A percentile compares a stretch with the other conserved stretches of the same genome.
phyloP scores from a whole-genome alignment of 768 basidiomycete species.

The Podaxis sp. region DNA sequence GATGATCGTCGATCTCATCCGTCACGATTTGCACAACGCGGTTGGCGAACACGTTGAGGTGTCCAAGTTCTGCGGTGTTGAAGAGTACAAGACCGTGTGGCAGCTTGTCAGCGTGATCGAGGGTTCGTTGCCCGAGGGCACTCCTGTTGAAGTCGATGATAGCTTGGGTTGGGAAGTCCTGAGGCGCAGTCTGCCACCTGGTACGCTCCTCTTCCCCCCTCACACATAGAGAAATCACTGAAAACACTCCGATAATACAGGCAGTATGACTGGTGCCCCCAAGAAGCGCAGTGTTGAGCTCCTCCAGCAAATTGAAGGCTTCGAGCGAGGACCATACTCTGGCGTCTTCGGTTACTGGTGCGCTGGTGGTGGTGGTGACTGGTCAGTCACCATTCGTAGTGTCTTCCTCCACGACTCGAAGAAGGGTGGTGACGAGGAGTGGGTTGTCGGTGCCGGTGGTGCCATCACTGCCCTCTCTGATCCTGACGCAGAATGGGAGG shows the following conservation, averaged over 20 bases:
- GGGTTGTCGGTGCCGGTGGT: slow-evolving; percentile 88
- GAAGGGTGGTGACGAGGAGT: slow-evolving; percentile 44
- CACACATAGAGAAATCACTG: background rate
- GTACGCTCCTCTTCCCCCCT: slow-evolving; percentile 35
- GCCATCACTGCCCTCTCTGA: slow-evolving; percentile 94
- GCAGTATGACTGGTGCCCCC: slow-evolving; percentile 97
- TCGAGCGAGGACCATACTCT: slow-evolving; percentile 80
- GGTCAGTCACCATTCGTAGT: slow-evolving; percentile 92
- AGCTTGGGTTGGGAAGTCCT: slow-evolving; percentile 80
- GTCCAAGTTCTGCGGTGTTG: slow-evolving; percentile 82
- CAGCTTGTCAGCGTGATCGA: slow-evolving; percentile 94
- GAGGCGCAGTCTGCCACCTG: slow-evolving; percentile 80
- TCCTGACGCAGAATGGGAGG: slow-evolving; percentile 88
- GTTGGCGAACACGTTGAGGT: slow-evolving; percentile 83
- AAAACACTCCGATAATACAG: slow-evolving; percentile 34
- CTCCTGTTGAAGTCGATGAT: slow-evolving; percentile 37
- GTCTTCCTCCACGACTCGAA: slow-evolving; percentile 69
- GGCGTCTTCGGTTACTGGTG: slow-evolving; percentile 94
- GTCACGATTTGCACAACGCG: slow-evolving; percentile 86
- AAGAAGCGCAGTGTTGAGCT: slow-evolving; percentile 94
- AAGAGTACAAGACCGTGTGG: slow-evolving; percentile 94
- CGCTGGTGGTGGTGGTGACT: slow-evolving; percentile 85
- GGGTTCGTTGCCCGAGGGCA: slow-evolving; percentile 49
- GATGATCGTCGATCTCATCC: slow-evolving; percentile 97
- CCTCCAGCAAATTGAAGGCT: slow-evolving; percentile 73